Percentiles rank a stretch among this genome's conserved stretches.
Evolutionary conservation across 2,329 filamentous ascomycete genomes (phyloP).

Genomic region (Chaetomiaceae sp.): DNA sequence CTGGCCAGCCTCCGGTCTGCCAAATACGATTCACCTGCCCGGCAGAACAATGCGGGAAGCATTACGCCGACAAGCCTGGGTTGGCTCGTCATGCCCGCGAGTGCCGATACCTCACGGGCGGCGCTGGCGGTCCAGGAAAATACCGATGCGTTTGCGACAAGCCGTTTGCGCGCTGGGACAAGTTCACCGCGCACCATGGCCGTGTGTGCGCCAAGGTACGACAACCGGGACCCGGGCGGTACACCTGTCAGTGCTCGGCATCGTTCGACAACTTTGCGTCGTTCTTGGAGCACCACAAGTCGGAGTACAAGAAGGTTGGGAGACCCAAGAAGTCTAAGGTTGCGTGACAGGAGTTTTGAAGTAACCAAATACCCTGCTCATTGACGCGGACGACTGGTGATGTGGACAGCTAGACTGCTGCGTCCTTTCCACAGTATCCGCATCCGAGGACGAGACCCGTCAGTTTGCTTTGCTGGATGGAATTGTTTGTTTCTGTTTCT

Average conservation of each 20-base stretch:
- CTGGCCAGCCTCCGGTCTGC: background rate
- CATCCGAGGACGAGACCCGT: no score
- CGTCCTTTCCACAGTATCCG: no score
- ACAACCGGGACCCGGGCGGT: background rate
- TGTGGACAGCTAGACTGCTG: no score
- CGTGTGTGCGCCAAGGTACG: background rate
- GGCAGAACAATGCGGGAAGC: background rate
- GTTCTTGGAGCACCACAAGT: background rate
- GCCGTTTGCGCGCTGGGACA: background rate
- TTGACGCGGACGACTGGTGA: no score
- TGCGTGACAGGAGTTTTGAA: no score
- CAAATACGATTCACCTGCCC: background rate
- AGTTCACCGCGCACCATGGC: background rate
- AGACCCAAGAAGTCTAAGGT: background rate
- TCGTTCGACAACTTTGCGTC: background rate
- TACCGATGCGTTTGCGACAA: background rate
- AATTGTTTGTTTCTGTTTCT: no score
- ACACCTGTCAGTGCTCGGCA: background rate
- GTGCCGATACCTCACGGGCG: background rate
- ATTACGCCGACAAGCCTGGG: background rate
- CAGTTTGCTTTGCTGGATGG: no score
- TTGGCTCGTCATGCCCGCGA: background rate
- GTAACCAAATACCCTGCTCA: no score
- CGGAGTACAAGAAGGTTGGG: background rate
- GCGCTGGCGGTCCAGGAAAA: background rate